Conservation (phyloP, 768 basidiomycete species). For the Kwoniella shandongensis region DNA sequence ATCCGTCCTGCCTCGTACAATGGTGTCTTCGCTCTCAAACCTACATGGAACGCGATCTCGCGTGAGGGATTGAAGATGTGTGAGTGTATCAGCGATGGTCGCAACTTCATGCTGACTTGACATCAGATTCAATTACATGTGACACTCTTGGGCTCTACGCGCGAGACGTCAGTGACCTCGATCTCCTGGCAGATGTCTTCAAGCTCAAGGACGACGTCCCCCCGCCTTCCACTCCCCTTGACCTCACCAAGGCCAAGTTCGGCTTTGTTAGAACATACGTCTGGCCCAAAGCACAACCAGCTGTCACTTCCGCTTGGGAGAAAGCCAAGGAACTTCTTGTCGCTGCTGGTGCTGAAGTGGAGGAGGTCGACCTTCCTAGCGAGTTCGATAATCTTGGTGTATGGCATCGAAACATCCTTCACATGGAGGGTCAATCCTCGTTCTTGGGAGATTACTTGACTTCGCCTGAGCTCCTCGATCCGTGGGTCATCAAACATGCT, state of each 20-base stretch:
- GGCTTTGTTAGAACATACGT: constrained; percentile 21
- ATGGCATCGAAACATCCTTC: constrained; percentile 24
- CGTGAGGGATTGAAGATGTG: constrained; percentile 25
- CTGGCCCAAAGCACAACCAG: constrained; percentile 21
- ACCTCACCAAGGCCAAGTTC: constrained; percentile 14
- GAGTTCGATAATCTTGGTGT: constrained; percentile 12
- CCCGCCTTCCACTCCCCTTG: constrained; percentile 9
- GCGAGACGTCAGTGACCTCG: constrained; percentile 14
- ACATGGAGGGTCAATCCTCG: constrained; percentile 24
- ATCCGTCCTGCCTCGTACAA: constrained; percentile 24
- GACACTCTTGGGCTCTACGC: constrained; percentile 20
- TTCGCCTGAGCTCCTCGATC: constrained; percentile 15
- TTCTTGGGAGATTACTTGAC: constrained; percentile 20
- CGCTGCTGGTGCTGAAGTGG: constrained; percentile 18
- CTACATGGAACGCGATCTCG: constrained; percentile 24
- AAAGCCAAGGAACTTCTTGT: constrained; percentile 10
- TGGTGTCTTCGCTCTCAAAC: constrained; percentile 19
- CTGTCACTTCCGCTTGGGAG: constrained; percentile 10
- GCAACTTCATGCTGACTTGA: background rate
- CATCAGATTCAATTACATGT: constrained; percentile 21
- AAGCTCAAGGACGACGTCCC: constrained; percentile 14
- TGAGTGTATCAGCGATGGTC: constrained; percentile 1
- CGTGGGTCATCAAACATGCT: constrained; percentile 21
- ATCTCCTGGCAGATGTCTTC: constrained; percentile 15
- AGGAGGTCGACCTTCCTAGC: constrained; percentile 17